These are phyloP conservation scores for Suillus weaverae DNA, from an alignment of 768 basidiomycete species.

Conservation along the genomic window DNA sequence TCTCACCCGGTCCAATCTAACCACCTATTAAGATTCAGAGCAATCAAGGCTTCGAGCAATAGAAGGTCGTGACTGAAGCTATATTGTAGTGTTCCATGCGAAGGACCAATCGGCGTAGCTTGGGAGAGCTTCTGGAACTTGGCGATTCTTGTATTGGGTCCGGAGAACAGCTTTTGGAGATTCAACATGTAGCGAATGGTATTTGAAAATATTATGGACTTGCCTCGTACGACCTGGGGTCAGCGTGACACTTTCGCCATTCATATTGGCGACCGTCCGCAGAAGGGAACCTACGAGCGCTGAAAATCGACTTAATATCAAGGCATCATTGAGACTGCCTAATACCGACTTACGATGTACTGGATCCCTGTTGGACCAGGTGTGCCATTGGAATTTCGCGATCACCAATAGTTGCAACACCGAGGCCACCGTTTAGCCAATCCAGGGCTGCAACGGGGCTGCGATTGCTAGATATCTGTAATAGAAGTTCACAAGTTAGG, in stretches of 20 bases:
- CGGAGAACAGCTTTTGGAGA: slow-evolving; percentile 33
- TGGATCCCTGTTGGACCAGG: slow-evolving; percentile 55
- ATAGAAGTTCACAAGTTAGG: slow-evolving; percentile 41
- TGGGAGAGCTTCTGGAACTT: slow-evolving; percentile 55
- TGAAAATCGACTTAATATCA: slow-evolving; percentile 28
- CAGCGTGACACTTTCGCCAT: slow-evolving; percentile 57
- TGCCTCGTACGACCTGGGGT: slow-evolving; percentile 62
- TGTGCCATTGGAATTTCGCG: slow-evolving; percentile 62
- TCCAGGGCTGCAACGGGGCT: slow-evolving; percentile 54
- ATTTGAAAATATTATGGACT: slow-evolving; percentile 21
- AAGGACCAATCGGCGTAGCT: slow-evolving; percentile 59
- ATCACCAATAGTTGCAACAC: slow-evolving; percentile 50
- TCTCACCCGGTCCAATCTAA: slow-evolving; percentile 48
- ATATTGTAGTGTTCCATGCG: slow-evolving; percentile 64
- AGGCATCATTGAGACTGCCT: slow-evolving; percentile 13
- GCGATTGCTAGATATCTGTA: slow-evolving; percentile 42
- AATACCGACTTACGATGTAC: slow-evolving; percentile 43
- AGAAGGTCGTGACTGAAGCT: slow-evolving; percentile 60
- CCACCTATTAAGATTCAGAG: slow-evolving; percentile 75
- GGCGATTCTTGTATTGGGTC: slow-evolving; percentile 52
- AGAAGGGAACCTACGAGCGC: slow-evolving; percentile 60
- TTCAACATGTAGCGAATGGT: slow-evolving; percentile 2
- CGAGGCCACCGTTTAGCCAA: slow-evolving; percentile 38
- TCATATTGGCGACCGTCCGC: slow-evolving; percentile 60
- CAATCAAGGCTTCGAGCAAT: slow-evolving; percentile 60